phyloP scores from a whole-genome alignment of 192 early-diverging fungal genomes.

The Podila clonocystis region DNA sequence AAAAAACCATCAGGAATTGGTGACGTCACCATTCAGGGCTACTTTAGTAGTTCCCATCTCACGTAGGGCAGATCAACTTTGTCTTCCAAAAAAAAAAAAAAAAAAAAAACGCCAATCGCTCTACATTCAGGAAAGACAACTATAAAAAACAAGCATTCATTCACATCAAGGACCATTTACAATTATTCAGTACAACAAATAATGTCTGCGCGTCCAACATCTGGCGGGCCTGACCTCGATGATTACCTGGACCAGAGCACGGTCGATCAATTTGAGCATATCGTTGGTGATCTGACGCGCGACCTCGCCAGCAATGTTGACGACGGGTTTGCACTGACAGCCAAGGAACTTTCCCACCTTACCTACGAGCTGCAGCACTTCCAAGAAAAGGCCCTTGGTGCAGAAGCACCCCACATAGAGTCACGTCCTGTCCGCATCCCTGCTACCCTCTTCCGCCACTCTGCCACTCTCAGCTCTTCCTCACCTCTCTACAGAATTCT shows the following conservation, averaged over 20 bases:
- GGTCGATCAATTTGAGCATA: constrained; percentile 54
- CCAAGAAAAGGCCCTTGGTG: constrained; percentile 61
- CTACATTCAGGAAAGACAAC: background rate
- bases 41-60: too few species aligned
- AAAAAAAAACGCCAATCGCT: too few species aligned
- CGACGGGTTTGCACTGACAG: constrained; percentile 25
- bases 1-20: background rate
- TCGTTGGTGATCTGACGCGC: constrained; percentile 32
- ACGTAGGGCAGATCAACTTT: too few species aligned
- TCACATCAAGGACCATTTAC: too few species aligned
- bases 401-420: background rate
- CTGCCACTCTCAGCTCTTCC: constrained; percentile 11
- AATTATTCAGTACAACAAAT: background rate
- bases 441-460: constrained; percentile 55
- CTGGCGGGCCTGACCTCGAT: constrained; percentile 29
- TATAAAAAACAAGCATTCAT: background rate
- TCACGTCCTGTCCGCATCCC: constrained; percentile 53
- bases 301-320: constrained; percentile 42
- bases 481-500: constrained; percentile 57
- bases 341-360: constrained; percentile 55
- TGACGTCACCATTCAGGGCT: background rate
- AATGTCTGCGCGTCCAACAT: constrained; percentile 37
- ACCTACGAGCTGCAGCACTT: constrained; percentile 59
- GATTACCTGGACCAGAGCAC: constrained; percentile 53
- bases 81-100: too few species aligned